Evolutionary conservation across 2,329 filamentous ascomycete species (phyloP).

Genomic region (Diaporthe aspalathi): DNA sequence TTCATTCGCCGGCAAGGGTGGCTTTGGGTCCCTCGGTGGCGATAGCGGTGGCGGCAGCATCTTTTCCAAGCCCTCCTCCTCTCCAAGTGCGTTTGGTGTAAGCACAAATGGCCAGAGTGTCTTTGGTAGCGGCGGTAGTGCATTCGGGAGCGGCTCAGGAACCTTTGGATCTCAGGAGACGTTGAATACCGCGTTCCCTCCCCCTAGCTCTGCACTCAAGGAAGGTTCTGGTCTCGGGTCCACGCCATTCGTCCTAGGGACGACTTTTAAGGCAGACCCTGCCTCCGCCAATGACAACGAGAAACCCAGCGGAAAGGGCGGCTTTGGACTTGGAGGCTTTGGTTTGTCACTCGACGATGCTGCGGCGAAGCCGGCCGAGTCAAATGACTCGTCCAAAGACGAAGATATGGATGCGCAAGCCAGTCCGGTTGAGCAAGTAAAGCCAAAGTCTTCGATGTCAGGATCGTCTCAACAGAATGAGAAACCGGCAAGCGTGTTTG

Average conservation of each 20-base stretch:
- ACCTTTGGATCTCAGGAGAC: constrained; percentile 45
- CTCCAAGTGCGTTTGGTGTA: constrained; percentile 48
- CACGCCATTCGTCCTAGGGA: constrained; percentile 74
- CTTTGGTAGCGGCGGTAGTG: constrained; percentile 24
- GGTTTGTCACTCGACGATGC: constrained; percentile 66
- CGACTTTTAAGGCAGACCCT: constrained; percentile 74
- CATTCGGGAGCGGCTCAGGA: constrained; percentile 30
- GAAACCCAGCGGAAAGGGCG: constrained; percentile 56
- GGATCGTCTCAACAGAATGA: constrained; percentile 27
- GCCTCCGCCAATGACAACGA: constrained; percentile 69
- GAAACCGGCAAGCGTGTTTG: background rate
- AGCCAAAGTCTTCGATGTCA: constrained; percentile 49
- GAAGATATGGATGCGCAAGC: constrained; percentile 63
- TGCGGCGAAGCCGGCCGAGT: constrained; percentile 47
- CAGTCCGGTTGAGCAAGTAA: constrained; percentile 51
- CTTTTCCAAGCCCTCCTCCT: constrained; percentile 54
- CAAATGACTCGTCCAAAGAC: constrained; percentile 54
- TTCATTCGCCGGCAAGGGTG: constrained; percentile 64
- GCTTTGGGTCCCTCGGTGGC: constrained; percentile 63
- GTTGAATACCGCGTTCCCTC: constrained; percentile 54
- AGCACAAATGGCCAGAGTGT: constrained; percentile 38
- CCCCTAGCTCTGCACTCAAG: constrained; percentile 52
- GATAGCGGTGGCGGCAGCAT: constrained; percentile 50
- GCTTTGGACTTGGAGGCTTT: constrained; percentile 70
- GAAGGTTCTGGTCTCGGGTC: constrained; percentile 56